Evolutionary conservation across 257 asterid species (phyloP).

Genomic region (Przewalskia tangutica): DNA sequence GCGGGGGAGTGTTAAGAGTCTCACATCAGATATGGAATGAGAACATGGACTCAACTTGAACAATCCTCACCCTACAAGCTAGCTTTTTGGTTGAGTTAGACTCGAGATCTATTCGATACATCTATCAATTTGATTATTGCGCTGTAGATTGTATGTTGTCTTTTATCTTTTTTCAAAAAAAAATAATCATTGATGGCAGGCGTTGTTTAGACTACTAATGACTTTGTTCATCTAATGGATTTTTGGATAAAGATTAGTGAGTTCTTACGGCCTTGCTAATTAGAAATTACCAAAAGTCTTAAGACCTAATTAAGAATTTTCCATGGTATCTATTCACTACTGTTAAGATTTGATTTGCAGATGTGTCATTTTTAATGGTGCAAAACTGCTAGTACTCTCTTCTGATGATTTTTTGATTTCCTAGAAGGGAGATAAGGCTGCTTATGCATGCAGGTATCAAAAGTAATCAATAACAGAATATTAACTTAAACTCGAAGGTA

Average conservation of each 20-base stretch:
- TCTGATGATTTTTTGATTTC: not conserved
- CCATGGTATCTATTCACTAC: conserved; percentile 10
- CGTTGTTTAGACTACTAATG: not conserved
- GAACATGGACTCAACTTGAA: too few species aligned
- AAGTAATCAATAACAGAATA: not conserved
- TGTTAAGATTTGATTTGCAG: conserved; percentile 27
- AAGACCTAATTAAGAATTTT: not conserved
- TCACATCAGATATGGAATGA: too few species aligned
- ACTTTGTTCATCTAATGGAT: not conserved
- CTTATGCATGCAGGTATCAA: not conserved
- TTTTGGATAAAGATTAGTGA: not conserved
- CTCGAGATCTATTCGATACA: too few species aligned
- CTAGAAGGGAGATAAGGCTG: not conserved
- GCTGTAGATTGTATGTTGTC: not conserved
- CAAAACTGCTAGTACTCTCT: not conserved
- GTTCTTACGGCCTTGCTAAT: not conserved
- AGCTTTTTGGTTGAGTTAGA: too few species aligned
- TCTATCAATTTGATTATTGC: not conserved
- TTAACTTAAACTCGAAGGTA: not conserved
- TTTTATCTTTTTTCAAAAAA: not conserved
- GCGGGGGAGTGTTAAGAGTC: too few species aligned
- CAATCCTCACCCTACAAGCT: too few species aligned
- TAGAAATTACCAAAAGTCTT: not conserved
- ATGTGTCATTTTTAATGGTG: conserved; percentile 1
- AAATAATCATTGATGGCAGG: not conserved